phyloP scores from a whole-genome alignment of 495 filamentous ascomycete species.

The Elaphomyces granulatus region DNA sequence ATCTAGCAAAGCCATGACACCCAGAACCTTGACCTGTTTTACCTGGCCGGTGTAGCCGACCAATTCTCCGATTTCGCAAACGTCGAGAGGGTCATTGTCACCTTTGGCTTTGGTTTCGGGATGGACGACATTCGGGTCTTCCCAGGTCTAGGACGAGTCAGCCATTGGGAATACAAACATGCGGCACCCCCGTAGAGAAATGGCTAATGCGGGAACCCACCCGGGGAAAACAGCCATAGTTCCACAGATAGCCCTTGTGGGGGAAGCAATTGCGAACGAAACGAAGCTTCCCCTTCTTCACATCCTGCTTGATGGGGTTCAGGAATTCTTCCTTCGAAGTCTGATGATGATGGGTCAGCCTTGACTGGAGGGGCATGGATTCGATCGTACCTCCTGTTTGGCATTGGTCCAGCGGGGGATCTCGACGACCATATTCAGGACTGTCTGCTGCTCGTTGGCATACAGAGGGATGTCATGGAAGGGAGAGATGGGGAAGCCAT shows the following conservation, averaged over 20 bases:
- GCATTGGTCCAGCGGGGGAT: conserved; percentile 99
- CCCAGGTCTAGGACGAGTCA: conserved; percentile 63
- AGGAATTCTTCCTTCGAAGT: conserved; percentile 95
- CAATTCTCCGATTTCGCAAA: conserved; percentile 98
- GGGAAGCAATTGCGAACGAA: conserved; percentile 99
- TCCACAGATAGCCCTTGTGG: conserved; percentile 99
- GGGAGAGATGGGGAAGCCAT: conserved; percentile 88
- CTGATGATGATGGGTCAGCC: conserved; percentile 35
- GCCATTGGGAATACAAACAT: conserved; percentile 10
- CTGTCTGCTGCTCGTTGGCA: conserved; percentile 81
- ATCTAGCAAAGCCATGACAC: conserved; percentile 97
- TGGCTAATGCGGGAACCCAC: conserved; percentile 31
- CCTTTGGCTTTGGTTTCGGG: conserved; percentile 99
- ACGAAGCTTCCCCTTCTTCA: conserved; percentile 50
- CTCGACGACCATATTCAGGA: conserved; percentile 99
- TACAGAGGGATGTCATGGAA: conserved; percentile 99
- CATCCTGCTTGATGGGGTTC: conserved; percentile 83
- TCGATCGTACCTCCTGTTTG: conserved; percentile 73
- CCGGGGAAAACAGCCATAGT: conserved; percentile 99
- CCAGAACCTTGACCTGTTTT: conserved; percentile 98
- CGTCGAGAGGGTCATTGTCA: conserved; percentile 97
- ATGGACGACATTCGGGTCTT: conserved; percentile 90
- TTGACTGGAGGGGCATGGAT: neutral
- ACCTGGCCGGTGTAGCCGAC: conserved; percentile 90
- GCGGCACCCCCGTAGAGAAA: conserved; percentile 2